A percentile compares a stretch with the other conserved stretches of the same genome.
These are phyloP conservation scores for Pestalotiopsis sp. DNA, from an alignment of 2,329 filamentous ascomycete species.

Conservation along the genomic window DNA sequence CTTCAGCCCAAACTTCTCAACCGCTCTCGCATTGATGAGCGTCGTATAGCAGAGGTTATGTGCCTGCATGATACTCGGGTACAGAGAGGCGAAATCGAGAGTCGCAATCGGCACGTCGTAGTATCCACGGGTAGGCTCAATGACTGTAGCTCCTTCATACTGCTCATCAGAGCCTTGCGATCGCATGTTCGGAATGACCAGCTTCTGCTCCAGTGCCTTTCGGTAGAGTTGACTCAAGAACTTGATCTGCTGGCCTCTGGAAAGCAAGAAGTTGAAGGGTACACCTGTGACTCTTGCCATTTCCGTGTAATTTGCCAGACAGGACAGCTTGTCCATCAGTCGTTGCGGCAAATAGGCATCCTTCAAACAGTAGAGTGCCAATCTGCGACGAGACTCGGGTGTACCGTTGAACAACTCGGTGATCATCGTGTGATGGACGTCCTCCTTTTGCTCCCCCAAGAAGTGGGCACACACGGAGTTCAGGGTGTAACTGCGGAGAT, in stretches of 20 bases:
- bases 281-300: conserved; percentile 99
- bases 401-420: conserved; percentile 98
- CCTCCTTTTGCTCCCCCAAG: conserved; percentile 95
- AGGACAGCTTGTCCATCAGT: conserved; percentile 96
- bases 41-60: conserved; percentile 99
- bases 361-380: conserved; percentile 96
- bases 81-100: conserved; percentile 97
- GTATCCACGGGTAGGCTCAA: conserved; percentile 90
- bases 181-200: conserved; percentile 88
- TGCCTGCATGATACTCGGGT: conserved; percentile 98
- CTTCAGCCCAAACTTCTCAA: conserved; percentile 75
- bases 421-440: conserved; percentile 99
- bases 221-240: conserved; percentile 97
- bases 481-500: conserved; percentile 92
- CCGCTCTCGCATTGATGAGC: conserved; percentile 74
- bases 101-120: conserved; percentile 96
- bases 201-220: conserved; percentile 88
- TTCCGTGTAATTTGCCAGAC: conserved; percentile 98
- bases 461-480: conserved; percentile 97
- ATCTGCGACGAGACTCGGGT: conserved; percentile 83
- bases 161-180: conserved; percentile 78
- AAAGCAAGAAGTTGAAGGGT: conserved; percentile 91
- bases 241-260: conserved; percentile 94
- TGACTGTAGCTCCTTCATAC: conserved; percentile 97
- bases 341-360: conserved; percentile 95